Base-by-base conservation (phyloP, 352 stramenopile species). In the Thalassiosira hispida region DNA sequence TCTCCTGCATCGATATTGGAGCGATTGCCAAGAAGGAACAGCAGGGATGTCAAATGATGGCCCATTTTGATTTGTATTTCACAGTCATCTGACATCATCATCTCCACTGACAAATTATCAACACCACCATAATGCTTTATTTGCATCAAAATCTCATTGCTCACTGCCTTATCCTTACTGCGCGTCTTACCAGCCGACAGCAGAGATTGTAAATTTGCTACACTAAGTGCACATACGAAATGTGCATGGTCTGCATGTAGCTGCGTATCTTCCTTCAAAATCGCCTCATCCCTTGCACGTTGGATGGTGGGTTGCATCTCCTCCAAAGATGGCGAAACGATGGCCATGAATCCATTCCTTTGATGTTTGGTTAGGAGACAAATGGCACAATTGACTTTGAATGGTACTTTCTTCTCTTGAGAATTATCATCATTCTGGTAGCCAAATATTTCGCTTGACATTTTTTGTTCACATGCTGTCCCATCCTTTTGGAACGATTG, bases 321-420 rank as follows among this genome's bases (percentile, higher is more conserved):
- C 29, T 71, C 27, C 0, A 27, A 29, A 2, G 70, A 75, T 12
- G 33, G 23, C 3, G 83, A 85, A 6, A 63, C 66, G 2, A 89
- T 55, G 16, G 65, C 64, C 20, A 78, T 68, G 62, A 89, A 89
- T 55, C 83, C 83, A 71, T 89, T 89, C 6, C 42, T 66, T 70
- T 87, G 69, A 44, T 79, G 38, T 20, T 7, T 18, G 12, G 23
- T 74, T 18, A 87, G 53, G 20, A 87, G 55, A 23, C 79, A 87
- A 7, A 62, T 16, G 20, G 79, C 83, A 61, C 83, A 89, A 53
- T 25, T 76, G 2, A 89, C 63, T 66, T 89, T 89, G 52, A 85
- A 88, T 12, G 64, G 44, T 18, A 20, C 47, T 18, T 18, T 20
- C 5, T 38, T 42, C 46, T 9, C 18, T 25, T 18, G 7, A 16